These are phyloP conservation scores for Sporothrix luriei DNA, from an alignment of 2,329 filamentous ascomycete genomes.

Conservation along the genomic window DNA sequence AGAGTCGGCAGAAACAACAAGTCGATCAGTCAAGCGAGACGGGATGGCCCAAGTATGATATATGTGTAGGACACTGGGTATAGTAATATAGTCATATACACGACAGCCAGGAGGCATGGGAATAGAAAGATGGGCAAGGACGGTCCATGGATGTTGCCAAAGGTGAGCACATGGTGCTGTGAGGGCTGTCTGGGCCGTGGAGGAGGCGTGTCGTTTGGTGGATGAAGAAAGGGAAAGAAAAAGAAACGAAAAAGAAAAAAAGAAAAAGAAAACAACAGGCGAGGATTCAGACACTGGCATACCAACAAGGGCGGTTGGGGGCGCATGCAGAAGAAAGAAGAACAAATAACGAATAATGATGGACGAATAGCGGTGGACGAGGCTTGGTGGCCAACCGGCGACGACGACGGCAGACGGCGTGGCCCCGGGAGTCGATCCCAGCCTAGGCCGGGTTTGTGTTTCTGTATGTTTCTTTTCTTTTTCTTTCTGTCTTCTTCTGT, in stretches of 20 bases:
- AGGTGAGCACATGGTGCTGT: background rate
- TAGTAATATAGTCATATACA: too few species aligned
- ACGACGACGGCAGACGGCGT: background rate
- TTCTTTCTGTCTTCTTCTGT: slow-evolving; percentile 7
- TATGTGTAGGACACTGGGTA: background rate
- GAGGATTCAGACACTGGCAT: slow-evolving; percentile 6
- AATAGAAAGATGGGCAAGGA: background rate
- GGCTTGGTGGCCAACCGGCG: too few species aligned
- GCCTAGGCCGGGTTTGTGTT: background rate
- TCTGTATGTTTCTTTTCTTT: slow-evolving; percentile 10
- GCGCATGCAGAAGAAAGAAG: background rate
- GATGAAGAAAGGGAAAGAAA: background rate
- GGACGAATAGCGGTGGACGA: too few species aligned
- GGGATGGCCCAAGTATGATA: slow-evolving; percentile 8
- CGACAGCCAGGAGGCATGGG: background rate
- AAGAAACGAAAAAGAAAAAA: background rate
- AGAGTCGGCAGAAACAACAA: background rate
- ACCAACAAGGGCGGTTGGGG: slow-evolving; percentile 11
- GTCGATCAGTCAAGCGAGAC: slow-evolving; percentile 11
- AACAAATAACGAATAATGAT: too few species aligned
- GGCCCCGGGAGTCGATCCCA: background rate
- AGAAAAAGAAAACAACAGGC: background rate
- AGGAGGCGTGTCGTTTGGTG: background rate
- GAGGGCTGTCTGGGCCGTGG: background rate
- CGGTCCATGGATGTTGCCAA: background rate